phyloP scores from a whole-genome alignment of 1,139 yeast species.

The Saccharomyces hybrid region DNA sequence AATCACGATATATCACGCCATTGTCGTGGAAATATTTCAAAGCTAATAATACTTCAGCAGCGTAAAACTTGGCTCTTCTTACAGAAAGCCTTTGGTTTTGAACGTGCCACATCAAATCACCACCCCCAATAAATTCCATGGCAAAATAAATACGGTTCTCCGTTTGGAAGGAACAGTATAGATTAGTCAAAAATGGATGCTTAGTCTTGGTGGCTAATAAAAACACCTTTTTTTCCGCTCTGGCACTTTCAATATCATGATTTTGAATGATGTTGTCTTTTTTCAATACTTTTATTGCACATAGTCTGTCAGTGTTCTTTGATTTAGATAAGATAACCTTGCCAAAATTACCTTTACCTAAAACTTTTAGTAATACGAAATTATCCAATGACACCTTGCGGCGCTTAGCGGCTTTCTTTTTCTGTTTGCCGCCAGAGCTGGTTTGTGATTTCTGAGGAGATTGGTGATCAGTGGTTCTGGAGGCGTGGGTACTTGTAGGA shows the following conservation, averaged over 20 bases:
- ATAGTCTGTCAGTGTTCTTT: constrained; percentile 58
- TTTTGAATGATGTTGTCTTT: constrained; percentile 91
- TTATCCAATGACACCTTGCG: constrained; percentile 87
- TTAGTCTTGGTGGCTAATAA: constrained; percentile 80
- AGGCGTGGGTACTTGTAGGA: constrained; percentile 3
- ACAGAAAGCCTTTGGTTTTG: constrained; percentile 86
- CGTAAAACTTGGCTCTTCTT: constrained; percentile 90
- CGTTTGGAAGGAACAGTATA: constrained; percentile 95
- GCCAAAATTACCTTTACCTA: constrained; percentile 97
- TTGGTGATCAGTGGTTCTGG: background rate
- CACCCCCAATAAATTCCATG: constrained; percentile 96
- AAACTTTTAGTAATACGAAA: constrained; percentile 84
- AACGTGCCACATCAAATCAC: constrained; percentile 98
- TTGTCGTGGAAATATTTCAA: constrained; percentile 89
- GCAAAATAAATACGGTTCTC: constrained; percentile 95
- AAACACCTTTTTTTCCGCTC: constrained; percentile 88
- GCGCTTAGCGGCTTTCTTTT: constrained; percentile 27
- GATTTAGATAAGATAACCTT: constrained; percentile 96
- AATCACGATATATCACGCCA: constrained; percentile 92
- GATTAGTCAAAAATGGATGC: constrained; percentile 86
- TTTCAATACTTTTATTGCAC: constrained; percentile 93
- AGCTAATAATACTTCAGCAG: constrained; percentile 89
- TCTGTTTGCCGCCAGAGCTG: constrained; percentile 12
- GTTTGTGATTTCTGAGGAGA: constrained; percentile 4
- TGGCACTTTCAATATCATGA: constrained; percentile 92